Evolutionary conservation across 495 filamentous ascomycete species (phyloP), one percentile per base, ranked within the genome.

Genomic region (Penicillium flavigenum): DNA sequence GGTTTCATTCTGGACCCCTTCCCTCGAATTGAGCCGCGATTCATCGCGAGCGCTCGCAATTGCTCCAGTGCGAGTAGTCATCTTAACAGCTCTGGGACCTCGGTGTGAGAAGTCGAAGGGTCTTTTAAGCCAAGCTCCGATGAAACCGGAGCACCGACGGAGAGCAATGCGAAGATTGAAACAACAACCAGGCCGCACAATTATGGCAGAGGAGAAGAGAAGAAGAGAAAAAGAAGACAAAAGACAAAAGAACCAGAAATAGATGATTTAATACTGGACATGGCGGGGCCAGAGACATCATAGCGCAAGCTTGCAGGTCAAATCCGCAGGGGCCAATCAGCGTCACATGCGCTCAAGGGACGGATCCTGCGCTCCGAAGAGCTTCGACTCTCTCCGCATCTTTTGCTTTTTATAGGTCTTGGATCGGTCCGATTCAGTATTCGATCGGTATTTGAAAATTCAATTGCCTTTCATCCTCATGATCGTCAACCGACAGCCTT

Each of bases 51-150:
- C 49, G 12, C 56, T 58, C 14, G 53, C 52, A 6, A 63, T 38
- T 26, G 59, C 54, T 47, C 64, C 55, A 11, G 59, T 61, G 43
- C 41, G 51, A n/a, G 65, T 63, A 19, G 51, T 24, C 66, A 69
- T 69, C 46, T n/a, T 53, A 19, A 60, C 34, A 36, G 7, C 34
- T 9, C 24, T 55, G 16, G 34, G 26, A 55, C 44, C 52, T 54
- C 36, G 22, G 53, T 52, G 36, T 1, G 52, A 47, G 43, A 31
- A 0, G 1, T 55, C 16, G 7, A 39, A 47, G 44, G 29, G 44
- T 39, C 32, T 39, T 24, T 10, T 4, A 29, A 41, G 50, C 19
- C 26, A 26, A 47, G 53, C 44, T 47, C 43, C 51, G 27, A 44
- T 20, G 9, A 52, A 52, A 41, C 32, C 43, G 53, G 22, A 38